phyloP scores from a whole-genome alignment of 352 stramenopile species.

The Phytopythium chamaehyphon region DNA sequence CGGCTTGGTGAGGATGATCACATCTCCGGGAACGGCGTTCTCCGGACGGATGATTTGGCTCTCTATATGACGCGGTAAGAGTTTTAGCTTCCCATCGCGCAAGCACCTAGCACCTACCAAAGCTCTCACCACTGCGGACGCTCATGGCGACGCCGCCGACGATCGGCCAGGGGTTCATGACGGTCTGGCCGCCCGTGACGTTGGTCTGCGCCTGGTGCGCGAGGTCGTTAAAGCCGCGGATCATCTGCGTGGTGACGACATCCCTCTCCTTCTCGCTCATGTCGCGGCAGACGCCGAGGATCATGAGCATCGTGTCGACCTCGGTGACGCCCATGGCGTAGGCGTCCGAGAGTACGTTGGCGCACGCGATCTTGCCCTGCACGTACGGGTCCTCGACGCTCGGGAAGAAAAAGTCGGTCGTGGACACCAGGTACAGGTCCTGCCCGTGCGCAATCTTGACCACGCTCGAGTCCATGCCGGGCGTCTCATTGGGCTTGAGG shows the following conservation, averaged over 20 bases:
- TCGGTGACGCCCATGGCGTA: constrained; percentile 94
- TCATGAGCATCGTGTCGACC: constrained; percentile 95
- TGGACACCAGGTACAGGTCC: constrained; percentile 90
- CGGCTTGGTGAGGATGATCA: constrained; percentile 93
- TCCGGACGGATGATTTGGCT: constrained; percentile 88
- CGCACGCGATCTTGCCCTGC: constrained; percentile 91
- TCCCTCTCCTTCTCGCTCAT: constrained; percentile 91
- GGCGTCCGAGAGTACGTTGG: constrained; percentile 93
- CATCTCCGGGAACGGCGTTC: constrained; percentile 84
- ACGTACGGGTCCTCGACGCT: constrained; percentile 93
- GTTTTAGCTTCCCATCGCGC: neutral
- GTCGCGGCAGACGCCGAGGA: constrained; percentile 89
- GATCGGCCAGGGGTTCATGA: constrained; percentile 96
- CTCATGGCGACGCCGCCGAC: constrained; percentile 93
- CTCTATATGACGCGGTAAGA: constrained; percentile 17
- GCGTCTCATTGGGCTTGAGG: constrained; percentile 90
- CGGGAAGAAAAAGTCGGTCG: constrained; percentile 96
- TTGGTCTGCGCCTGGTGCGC: constrained; percentile 84
- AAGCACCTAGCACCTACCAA: neutral
- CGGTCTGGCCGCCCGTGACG: constrained; percentile 93
- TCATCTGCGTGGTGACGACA: constrained; percentile 93
- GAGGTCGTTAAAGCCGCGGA: constrained; percentile 92
- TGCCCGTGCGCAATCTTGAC: constrained; percentile 82
- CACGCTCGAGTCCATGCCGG: constrained; percentile 88
- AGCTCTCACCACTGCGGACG: constrained; percentile 61